phyloP scores from a whole-genome alignment of 2,329 filamentous ascomycete species.

The Beauveria brongniartii region DNA sequence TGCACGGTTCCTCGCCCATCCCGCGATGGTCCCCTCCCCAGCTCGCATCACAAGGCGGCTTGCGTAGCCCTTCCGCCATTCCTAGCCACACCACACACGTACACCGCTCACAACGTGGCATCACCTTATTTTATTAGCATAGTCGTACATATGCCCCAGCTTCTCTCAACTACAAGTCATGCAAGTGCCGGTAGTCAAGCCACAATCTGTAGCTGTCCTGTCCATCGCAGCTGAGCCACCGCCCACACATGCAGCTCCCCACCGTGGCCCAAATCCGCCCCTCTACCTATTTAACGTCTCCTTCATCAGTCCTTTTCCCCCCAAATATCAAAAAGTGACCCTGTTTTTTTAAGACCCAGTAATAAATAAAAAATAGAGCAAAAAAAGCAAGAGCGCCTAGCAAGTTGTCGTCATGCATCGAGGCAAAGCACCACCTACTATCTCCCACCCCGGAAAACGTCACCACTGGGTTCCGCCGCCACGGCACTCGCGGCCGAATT shows the following conservation, averaged over 20 bases:
- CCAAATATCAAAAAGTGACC: too few relatives aligned
- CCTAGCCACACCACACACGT: neutral
- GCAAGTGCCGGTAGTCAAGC: neutral
- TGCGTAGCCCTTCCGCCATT: neutral
- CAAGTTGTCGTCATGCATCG: slow-evolving; percentile 8
- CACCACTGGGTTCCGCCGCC: neutral
- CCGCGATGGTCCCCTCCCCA: neutral
- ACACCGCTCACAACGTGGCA: neutral
- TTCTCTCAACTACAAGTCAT: too few relatives aligned
- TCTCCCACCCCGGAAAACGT: neutral
- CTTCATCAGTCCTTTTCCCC: too few relatives aligned
- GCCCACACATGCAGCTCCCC: neutral
- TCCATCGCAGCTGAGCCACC: slow-evolving; percentile 1
- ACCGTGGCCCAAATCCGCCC: neutral
- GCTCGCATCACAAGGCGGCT: neutral
- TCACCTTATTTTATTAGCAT: too few relatives aligned
- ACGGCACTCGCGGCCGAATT: neutral
- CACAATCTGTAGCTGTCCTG: neutral
- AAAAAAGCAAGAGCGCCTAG: neutral
- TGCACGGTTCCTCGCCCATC: neutral
- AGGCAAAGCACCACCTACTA: slow-evolving; percentile 2
- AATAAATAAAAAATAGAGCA: neutral
- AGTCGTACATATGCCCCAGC: neutral
- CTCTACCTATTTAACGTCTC: neutral
- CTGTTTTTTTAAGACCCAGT: neutral